These are phyloP conservation scores for Hypoxylon sp. DNA, from an alignment of 2,329 filamentous ascomycete genomes.

Conservation along the genomic window DNA sequence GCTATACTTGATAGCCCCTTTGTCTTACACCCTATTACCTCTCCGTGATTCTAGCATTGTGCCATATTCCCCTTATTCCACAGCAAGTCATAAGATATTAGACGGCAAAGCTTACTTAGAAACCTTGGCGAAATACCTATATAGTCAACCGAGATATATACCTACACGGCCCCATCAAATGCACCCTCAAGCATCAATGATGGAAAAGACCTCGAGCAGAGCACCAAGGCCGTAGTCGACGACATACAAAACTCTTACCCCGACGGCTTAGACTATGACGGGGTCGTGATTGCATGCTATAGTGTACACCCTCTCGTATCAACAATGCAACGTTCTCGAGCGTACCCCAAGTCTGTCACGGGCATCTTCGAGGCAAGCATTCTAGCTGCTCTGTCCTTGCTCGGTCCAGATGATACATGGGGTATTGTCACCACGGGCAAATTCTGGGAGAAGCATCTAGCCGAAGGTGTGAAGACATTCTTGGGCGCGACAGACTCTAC, in stretches of 20 bases:
- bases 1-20: not conserved
- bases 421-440: constrained; percentile 91
- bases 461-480: constrained; percentile 74
- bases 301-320: constrained; percentile 84
- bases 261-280: constrained; percentile 69
- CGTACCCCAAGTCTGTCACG: constrained; percentile 65
- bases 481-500: constrained; percentile 66
- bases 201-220: constrained; percentile 75
- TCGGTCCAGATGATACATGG: constrained; percentile 68
- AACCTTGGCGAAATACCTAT: constrained; percentile 54
- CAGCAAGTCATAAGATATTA: not conserved
- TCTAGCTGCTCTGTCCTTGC: constrained; percentile 71
- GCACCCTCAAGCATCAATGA: constrained; percentile 85
- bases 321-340: constrained; percentile 62
- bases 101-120: not conserved
- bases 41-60: not conserved
- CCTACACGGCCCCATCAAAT: constrained; percentile 75
- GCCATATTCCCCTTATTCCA: not conserved
- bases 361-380: constrained; percentile 93
- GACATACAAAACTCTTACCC: constrained; percentile 60
- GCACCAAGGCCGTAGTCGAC: constrained; percentile 73
- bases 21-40: not conserved
- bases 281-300: constrained; percentile 90
- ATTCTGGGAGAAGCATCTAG: constrained; percentile 84
- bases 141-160: constrained; percentile 66